Evolutionary conservation across 352 stramenopile genomes (phyloP), one percentile per base, ranked within the genome.

Genomic region (Phytophthora nicotianae): DNA sequence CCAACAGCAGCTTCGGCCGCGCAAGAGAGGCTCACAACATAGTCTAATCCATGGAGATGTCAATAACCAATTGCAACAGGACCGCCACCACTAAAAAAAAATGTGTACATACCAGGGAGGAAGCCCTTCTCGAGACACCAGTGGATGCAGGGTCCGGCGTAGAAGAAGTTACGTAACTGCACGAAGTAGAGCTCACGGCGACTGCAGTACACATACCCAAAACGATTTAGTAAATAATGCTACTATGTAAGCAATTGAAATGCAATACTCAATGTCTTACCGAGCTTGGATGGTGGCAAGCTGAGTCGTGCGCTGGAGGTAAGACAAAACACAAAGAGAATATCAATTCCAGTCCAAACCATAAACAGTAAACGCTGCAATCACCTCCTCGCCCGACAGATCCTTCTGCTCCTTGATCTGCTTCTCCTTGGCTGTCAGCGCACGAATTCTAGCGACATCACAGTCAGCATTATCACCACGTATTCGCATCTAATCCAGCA

Each of bases 131-230:
- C 70, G 6, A 86, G 61, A 48, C 82, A 95, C 86, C 86, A 95
- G 63, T 95, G 86, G 13, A 95, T 66, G 62, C 86, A 93, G 41
- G 81, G 83, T 4, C 84, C 82, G 57, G 89, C 81, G 70, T 83
- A 91, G 57, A 83, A 89, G n/a, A 86, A 81, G 68, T 95, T 93
- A 33, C 86, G 82, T 40, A 93, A 65, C 55, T 93, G 84, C 46
- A 88, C 47, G 53, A 83, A 93, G 68, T 90, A 90, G 0, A 93
- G 72, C 62, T 93, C 85, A 62, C 70, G 79, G 26, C 82, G 79
- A 35, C 83, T 90, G 62, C 11, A 61, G 26, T 21, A 24, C 16
- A 46, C 8, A 2, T 24, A 38, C 21, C 19, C 17, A 55, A 50
- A 55, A 50, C 13, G 19, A 3, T n/a, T 50, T n/a, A n/a, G n/a